A percentile compares a stretch with the other conserved stretches of the same genome.
Evolutionary conservation across 768 basidiomycete species (phyloP).

Genomic region (Boletus pseudopeckii): DNA sequence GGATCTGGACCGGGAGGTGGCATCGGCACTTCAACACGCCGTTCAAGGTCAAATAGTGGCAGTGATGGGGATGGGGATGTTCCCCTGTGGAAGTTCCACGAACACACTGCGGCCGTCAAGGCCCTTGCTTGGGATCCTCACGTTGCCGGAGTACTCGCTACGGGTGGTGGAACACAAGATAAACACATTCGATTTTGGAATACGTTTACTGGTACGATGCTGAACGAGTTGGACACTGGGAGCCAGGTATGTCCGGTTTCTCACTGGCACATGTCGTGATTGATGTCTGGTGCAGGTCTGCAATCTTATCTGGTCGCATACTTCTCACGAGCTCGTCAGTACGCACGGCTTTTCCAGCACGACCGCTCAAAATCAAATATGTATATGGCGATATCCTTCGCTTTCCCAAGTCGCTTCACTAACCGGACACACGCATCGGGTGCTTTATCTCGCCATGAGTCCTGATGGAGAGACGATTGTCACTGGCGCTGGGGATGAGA

Average conservation of each 20-base stretch:
- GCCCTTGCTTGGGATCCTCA: slow-evolving; percentile 99
- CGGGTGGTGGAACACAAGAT: slow-evolving; percentile 98
- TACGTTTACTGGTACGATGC: slow-evolving; percentile 76
- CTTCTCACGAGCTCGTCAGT: slow-evolving; percentile 95
- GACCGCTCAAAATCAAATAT: slow-evolving; percentile 93
- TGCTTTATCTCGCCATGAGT: slow-evolving; percentile 95
- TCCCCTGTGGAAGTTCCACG: slow-evolving; percentile 93
- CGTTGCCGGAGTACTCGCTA: slow-evolving; percentile 83
- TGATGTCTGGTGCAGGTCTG: slow-evolving; percentile 64
- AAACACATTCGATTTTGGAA: slow-evolving; percentile 99
- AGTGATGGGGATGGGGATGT: slow-evolving; percentile 42
- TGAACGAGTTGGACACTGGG: slow-evolving; percentile 89
- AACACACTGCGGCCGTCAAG: slow-evolving; percentile 96
- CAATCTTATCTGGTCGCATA: slow-evolving; percentile 94
- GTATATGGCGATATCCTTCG: slow-evolving; percentile 92
- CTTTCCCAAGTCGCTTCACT: slow-evolving; percentile 93
- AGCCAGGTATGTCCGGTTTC: slow-evolving; percentile 62
- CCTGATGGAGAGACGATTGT: slow-evolving; percentile 98
- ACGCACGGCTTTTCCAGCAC: slow-evolving; percentile 96
- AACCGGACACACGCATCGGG: slow-evolving; percentile 92
- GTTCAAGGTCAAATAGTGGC: slow-evolving; percentile 26
- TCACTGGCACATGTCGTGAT: not conserved
- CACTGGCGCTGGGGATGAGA: slow-evolving; percentile 97
- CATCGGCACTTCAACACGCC: slow-evolving; percentile 20
- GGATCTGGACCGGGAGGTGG: slow-evolving; percentile 31